Evolutionary conservation across 257 asterid species (phyloP).

Genomic region (Solanum medicagineum): DNA sequence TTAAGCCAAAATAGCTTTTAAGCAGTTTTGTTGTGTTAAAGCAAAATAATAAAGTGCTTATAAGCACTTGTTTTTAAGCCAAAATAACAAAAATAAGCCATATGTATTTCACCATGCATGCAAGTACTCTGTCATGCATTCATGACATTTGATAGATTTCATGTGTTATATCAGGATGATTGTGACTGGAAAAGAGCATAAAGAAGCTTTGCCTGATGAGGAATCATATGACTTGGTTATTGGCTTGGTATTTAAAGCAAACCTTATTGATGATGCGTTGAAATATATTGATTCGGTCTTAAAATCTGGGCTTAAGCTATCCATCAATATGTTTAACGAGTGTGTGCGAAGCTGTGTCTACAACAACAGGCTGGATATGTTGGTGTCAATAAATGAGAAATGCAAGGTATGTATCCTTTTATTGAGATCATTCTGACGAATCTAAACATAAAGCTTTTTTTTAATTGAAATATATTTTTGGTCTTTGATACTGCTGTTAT

Average conservation of each 20-base stretch:
- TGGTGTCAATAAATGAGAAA: slow-evolving; percentile 65
- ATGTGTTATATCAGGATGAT: slow-evolving; percentile 63
- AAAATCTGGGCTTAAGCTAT: slow-evolving; percentile 55
- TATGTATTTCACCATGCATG: not conserved
- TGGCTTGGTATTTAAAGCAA: slow-evolving; percentile 46
- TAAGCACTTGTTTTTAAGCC: not conserved
- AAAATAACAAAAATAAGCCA: not conserved
- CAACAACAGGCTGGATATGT: slow-evolving; percentile 43
- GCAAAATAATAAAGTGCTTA: not conserved
- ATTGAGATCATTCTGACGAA: not conserved
- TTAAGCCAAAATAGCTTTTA: not conserved
- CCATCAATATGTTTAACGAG: slow-evolving; percentile 37
- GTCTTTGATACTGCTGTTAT: not conserved
- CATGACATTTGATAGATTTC: slow-evolving; percentile 7
- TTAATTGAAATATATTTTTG: not conserved
- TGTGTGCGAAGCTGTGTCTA: slow-evolving; percentile 40
- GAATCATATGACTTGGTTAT: slow-evolving; percentile 74
- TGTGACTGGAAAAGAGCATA: slow-evolving; percentile 44
- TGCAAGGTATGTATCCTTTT: slow-evolving; percentile 57
- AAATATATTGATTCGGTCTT: slow-evolving; percentile 50
- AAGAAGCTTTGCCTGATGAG: slow-evolving; percentile 70
- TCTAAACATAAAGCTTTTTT: not conserved
- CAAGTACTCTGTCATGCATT: not conserved
- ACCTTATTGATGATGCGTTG: slow-evolving; percentile 53
- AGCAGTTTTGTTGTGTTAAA: not conserved